These are phyloP conservation scores for Corynespora cassiicola DNA, from an alignment of 2,329 filamentous ascomycete genomes.

Conservation along the genomic window DNA sequence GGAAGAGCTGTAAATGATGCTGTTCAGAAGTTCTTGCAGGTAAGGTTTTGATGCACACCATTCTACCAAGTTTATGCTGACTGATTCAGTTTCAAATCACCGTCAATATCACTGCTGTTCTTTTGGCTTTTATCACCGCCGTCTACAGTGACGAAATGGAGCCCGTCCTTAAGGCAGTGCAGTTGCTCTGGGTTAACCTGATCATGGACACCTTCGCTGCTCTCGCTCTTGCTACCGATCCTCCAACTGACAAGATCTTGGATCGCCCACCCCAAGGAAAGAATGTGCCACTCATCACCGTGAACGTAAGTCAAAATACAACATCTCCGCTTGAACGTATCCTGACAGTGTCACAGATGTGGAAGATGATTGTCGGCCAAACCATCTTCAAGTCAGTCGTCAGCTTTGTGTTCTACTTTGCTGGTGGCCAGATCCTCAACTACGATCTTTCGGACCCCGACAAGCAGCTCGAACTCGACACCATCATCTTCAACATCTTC, in stretches of 20 bases:
- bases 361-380: conserved; percentile 71
- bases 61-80: too few species aligned
- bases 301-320: conserved; percentile 14
- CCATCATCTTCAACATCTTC: conserved; percentile 73
- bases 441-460: conserved; percentile 51
- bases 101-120: conserved; percentile 96
- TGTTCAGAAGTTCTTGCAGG: conserved; percentile 92
- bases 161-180: conserved; percentile 91
- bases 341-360: conserved; percentile 60
- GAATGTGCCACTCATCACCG: conserved; percentile 79
- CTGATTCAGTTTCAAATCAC: conserved; percentile 78
- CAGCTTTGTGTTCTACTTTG: conserved; percentile 67
- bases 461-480: conserved; percentile 58
- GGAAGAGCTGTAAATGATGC: conserved; percentile 98
- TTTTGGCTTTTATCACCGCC: conserved; percentile 97
- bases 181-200: conserved; percentile 96
- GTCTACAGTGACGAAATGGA: conserved; percentile 83
- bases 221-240: conserved; percentile 95
- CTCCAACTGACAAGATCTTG: conserved; percentile 94
- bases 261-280: conserved; percentile 84
- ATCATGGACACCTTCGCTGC: conserved; percentile 96
- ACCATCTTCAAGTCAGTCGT: conserved; percentile 67
- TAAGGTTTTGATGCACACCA: conserved; percentile 42
- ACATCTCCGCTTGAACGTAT: too few species aligned
- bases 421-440: conserved; percentile 61